Evolutionary conservation across 352 stramenopile genomes (phyloP).

Genomic region (Pythium apleroticum): DNA sequence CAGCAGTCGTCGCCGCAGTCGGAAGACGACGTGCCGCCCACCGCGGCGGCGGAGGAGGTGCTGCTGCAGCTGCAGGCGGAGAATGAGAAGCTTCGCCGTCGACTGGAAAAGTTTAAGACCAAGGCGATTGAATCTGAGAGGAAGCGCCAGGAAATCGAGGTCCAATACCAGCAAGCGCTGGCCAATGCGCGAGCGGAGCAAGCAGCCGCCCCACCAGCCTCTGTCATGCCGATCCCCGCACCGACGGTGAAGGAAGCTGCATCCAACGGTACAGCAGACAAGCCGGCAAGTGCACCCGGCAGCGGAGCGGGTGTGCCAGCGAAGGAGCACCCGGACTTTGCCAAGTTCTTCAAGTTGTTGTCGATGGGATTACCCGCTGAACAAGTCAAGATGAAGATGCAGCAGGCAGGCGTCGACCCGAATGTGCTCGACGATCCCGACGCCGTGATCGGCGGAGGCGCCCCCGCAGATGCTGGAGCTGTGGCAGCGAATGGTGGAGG

Average conservation of each 20-base stretch:
- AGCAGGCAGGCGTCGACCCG: slow-evolving; percentile 65
- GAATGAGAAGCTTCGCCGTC: slow-evolving; percentile 73
- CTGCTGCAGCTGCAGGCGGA: slow-evolving; percentile 63
- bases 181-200: slow-evolving; percentile 14
- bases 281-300: slow-evolving; percentile 17
- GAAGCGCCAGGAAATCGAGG: slow-evolving; percentile 50
- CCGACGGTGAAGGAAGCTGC: slow-evolving; percentile 18
- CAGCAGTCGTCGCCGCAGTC: slow-evolving; percentile 28
- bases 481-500: slow-evolving; percentile 13
- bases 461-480: slow-evolving; percentile 4
- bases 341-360: slow-evolving; percentile 85
- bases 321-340: slow-evolving; percentile 73
- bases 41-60: slow-evolving; percentile 35
- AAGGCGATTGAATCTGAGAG: slow-evolving; percentile 61
- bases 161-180: slow-evolving; percentile 42
- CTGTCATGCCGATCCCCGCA: slow-evolving; percentile 10
- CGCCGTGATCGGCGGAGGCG: slow-evolving; percentile 50
- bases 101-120: slow-evolving; percentile 74
- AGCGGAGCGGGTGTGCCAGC: slow-evolving; percentile 37
- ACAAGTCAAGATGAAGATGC: slow-evolving; percentile 88
- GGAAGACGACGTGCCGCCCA: slow-evolving; percentile 17
- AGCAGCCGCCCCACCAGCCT: slow-evolving; percentile 6
- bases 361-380: slow-evolving; percentile 77
- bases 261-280: slow-evolving; percentile 21
- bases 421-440: slow-evolving; percentile 70